Evolutionary conservation across 805 yeast genomes (phyloP), one percentile per base, ranked within the genome.

Genomic region (Lipomyces sp.): DNA sequence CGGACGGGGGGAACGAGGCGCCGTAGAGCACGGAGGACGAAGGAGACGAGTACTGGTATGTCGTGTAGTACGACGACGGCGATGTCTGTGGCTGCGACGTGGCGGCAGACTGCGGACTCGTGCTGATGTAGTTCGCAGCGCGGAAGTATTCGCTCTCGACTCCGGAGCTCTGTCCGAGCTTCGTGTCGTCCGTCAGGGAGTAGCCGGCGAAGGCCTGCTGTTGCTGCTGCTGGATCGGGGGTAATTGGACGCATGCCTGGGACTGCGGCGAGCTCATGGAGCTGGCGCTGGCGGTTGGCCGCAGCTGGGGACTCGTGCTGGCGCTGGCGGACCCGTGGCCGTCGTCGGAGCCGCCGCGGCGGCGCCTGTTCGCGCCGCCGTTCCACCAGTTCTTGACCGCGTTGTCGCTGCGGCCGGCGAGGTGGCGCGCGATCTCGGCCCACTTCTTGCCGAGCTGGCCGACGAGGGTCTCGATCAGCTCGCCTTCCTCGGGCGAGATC

Each of bases 351-450:
- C 23, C 39, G n/a, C 47, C 50, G n/a, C 54, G 26, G 62, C 93
- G 77, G 54, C 95, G 73, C 53, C 95, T 74, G 65, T 86, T 87
- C 13, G 95, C 91, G 7, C 95, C 95, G 3, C 96, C 95, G 64
- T 56, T 56, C 96, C 96, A 88, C 96, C 96, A 89, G 69, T 89
- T 89, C 65, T 87, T 87, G 61, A 87, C 86, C 19, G 95, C 89
- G 66, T 87, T 88, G 67, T 88, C 96, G n/a, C 84, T 77, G 46
- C 96, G 73, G 1, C 96, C 95, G 28, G 57, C 54, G 51, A 88
- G 70, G 67, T 87, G 95, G 45, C 95, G 77, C 16, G 95, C 87
- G 40, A 88, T 89, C 63, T 86, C 95, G 0, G 96, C 96, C 96
- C 96, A 88, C 61, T 86, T 77, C 67, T 88, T 87, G 40, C 96